Evolutionary conservation across 1,284 basidiomycete genomes (phyloP), one percentile per base, ranked within the genome.

Genomic region (Puccinia sorghi): DNA sequence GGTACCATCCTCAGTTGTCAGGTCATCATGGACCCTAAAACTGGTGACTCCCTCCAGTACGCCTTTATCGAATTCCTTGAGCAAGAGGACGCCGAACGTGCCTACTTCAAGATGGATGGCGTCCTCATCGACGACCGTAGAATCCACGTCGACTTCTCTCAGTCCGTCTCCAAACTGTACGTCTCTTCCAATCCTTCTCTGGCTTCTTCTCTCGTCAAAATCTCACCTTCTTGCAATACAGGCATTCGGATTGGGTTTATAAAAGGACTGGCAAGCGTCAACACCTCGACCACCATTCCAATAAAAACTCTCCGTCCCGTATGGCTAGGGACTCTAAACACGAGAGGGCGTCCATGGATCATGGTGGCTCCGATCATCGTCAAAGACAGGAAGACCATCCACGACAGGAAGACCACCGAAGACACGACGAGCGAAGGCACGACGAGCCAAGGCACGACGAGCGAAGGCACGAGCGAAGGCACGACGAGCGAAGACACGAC

Each of bases 41-140:
- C 94, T 6, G 95, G 96, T 0, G 97, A 99, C 85, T 93, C 92
- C 57, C 86, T 99, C 80, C 96, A 99, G 84, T 99, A 99, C 84
- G 96, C 97, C 1, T 99, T 99, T 83, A 94, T 99, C 83, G 97
- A 99, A 86, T 99, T 97, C 86, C 94, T 97, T 84, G 91, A 92
- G 84, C 87, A 90, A 66, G 92, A 94, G 80, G 91, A 94, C 57
- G 95, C 96, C 1, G 96, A 99, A 84, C 90, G 94, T 90, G 96
- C 94, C 17, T 99, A 99, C 85, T 95, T 97, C 87, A 99, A 98
- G 85, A 99, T 99, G 96, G 96, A 99, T 85, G 98, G 97, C 83
- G 96, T 99, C 0, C 87, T 99, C 9, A 92, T 99, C n/a, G 96
- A 99, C 84, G 97, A 99, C 85, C 89, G 95, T 20, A 89, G 97